Evolutionary conservation across 106 monocot species (phyloP).

Genomic region (Dendrobium officinale): DNA sequence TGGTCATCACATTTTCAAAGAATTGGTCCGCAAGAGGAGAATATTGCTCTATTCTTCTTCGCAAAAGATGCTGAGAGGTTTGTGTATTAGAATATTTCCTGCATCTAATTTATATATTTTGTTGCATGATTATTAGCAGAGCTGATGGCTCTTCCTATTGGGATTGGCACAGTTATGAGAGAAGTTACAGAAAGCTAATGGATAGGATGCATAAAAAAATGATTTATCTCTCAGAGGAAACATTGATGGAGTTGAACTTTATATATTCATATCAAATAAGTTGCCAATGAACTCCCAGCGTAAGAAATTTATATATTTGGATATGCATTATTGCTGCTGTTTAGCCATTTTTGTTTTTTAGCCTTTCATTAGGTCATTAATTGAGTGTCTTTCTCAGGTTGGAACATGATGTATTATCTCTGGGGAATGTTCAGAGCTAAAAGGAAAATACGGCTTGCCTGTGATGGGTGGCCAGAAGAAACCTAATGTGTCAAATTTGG

Average conservation of each 20-base stretch:
- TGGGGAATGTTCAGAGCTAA: slow-evolving; percentile 69
- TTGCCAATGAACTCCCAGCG: slow-evolving; percentile 58
- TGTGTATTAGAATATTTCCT: neutral
- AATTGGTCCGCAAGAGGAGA: slow-evolving; percentile 43
- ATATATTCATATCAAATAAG: slow-evolving; percentile 70
- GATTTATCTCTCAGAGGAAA: slow-evolving; percentile 67
- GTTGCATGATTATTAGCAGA: neutral
- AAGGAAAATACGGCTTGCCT: slow-evolving; percentile 8
- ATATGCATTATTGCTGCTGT: neutral
- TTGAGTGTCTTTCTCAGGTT: slow-evolving; percentile 36
- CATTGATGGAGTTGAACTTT: slow-evolving; percentile 53
- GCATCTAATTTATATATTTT: neutral
- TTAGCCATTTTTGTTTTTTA: neutral
- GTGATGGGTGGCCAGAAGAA: slow-evolving; percentile 4
- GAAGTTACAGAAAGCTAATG: slow-evolving; percentile 48
- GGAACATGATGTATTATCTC: slow-evolving; percentile 70
- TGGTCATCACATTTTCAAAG: slow-evolving; percentile 58
- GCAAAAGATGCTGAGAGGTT: slow-evolving; percentile 73
- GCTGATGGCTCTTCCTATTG: slow-evolving; percentile 8
- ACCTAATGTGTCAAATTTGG: slow-evolving; percentile 8
- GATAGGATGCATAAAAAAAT: slow-evolving; percentile 42
- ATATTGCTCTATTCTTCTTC: slow-evolving; percentile 85
- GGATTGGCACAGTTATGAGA: slow-evolving; percentile 41
- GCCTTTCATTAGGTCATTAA: neutral
- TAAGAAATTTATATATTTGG: slow-evolving; percentile 25